Evolutionary conservation across 2,329 filamentous ascomycete genomes (phyloP), one percentile per base, ranked within the genome.

Genomic region (Fusarium verticillioides): DNA sequence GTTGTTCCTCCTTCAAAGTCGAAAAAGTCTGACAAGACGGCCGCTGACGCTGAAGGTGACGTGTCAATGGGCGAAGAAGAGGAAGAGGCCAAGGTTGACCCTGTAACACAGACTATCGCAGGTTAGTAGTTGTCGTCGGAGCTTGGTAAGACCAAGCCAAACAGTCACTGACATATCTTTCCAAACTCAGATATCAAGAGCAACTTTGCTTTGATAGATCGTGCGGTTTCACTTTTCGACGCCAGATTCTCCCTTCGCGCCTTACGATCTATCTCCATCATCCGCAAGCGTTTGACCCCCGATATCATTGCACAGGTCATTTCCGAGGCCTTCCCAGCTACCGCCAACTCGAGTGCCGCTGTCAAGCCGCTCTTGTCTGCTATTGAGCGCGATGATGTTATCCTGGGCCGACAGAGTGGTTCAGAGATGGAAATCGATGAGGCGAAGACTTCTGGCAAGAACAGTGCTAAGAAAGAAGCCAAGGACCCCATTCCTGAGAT

Each of bases 171-270:
- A 80, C 69, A 43, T 53, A 43, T 44, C n/a, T 34, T 37, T 40
- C 36, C 72, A 32, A 30, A 56, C 64, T 43, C 81, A 98, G 96
- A 98, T 83, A 97, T 99, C 85, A 96, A 95, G 85, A 92, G 90
- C 87, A 98, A 97, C 85, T 98, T 98, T 81, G 90, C 91, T 59
- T 89, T 99, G 74, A 89, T 99, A 80, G 95, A 98, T 80, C 93
- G 95, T 79, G 96, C 95, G 75, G 96, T 99, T 74, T 88, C 92
- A 74, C 91, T 97, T 78, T 99, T 98, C 83, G 96, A 99, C 84
- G 91, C 95, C 67, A 92, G 96, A 86, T 99, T 98, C 85, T 94
- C 96, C 64, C 92, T 99, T 73, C 91, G 96, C 81, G 96, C 96
- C 70, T 90, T 99, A 73, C 93, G 96, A 79, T 97, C 95, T 78